Evolutionary conservation across 75 land plant species (phyloP).

Genomic region (Pinus albicaulis): DNA sequence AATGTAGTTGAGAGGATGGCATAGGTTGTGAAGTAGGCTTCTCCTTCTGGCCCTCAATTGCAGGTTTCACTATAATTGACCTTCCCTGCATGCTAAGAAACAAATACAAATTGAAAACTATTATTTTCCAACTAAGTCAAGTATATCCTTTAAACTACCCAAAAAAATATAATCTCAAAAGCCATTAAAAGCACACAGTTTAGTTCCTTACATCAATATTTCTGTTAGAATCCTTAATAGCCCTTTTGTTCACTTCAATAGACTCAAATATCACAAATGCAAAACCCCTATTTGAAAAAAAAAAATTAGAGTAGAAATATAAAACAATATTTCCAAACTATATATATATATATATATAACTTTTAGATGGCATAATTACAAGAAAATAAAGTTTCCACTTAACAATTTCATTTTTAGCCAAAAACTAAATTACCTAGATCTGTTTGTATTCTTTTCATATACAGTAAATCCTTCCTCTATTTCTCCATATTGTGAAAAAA

Average conservation of each 20-base stretch:
- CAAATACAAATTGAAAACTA: neutral
- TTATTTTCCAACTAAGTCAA: neutral
- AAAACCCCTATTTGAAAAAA: conserved; percentile 49
- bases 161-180: too few relatives aligned
- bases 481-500: too few relatives aligned
- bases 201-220: conserved; percentile 70
- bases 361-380: too few relatives aligned
- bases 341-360: too few relatives aligned
- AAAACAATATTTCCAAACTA: neutral
- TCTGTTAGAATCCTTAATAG: conserved; percentile 64
- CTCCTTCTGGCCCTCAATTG: conserved; percentile 59
- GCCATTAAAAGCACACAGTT: too few relatives aligned
- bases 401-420: too few relatives aligned
- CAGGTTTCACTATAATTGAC: conserved; percentile 63
- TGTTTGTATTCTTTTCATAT: too few relatives aligned
- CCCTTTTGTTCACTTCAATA: conserved; percentile 62
- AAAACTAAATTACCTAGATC: too few relatives aligned
- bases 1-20: neutral
- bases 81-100: conserved; percentile 48
- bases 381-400: neutral
- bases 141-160: too few relatives aligned
- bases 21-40: too few relatives aligned
- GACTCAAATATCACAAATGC: conserved; percentile 79
- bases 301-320: neutral
- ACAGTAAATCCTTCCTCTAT: too few relatives aligned